Percentiles rank a stretch among this genome's conserved stretches.
Evolutionary conservation across 306 rosid genomes (phyloP).

Genomic region (Pachyrhizus erosus): DNA sequence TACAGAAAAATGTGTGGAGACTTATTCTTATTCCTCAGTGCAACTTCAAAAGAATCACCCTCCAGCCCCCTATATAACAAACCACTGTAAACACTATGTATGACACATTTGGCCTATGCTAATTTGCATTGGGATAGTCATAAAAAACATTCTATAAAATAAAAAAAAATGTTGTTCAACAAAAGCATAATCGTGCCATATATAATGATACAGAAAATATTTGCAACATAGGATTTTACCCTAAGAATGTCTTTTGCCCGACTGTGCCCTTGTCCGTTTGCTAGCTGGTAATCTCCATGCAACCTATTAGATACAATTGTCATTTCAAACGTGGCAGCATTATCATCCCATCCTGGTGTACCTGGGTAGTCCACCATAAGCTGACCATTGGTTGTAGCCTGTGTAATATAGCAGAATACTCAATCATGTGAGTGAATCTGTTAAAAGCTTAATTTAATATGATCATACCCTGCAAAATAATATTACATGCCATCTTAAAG

Average conservation of each 20-base stretch:
- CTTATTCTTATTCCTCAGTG: background rate
- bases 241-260: conserved; percentile 66
- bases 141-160: background rate
- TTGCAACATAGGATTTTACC: conserved; percentile 55
- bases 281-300: conserved; percentile 95
- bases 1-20: conserved; percentile 6
- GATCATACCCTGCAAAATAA: background rate
- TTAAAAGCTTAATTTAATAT: conserved; percentile 29
- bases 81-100: background rate
- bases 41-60: conserved; percentile 3
- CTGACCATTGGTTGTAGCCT: conserved; percentile 73
- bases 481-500: conserved; percentile 26
- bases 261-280: conserved; percentile 77
- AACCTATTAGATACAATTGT: conserved; percentile 60
- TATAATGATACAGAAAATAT: conserved; percentile 11
- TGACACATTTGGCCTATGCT: conserved; percentile 8
- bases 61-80: background rate
- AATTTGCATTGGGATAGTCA: background rate
- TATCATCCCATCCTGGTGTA: conserved; percentile 89
- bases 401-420: conserved; percentile 33
- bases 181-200: background rate
- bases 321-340: conserved; percentile 85
- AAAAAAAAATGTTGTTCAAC: background rate
- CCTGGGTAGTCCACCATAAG: conserved; percentile 77
- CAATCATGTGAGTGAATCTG: conserved; percentile 27